These are phyloP conservation scores for Pestalotiopsis sp. DNA, from an alignment of 2,329 filamentous ascomycete genomes.

Conservation along the genomic window DNA sequence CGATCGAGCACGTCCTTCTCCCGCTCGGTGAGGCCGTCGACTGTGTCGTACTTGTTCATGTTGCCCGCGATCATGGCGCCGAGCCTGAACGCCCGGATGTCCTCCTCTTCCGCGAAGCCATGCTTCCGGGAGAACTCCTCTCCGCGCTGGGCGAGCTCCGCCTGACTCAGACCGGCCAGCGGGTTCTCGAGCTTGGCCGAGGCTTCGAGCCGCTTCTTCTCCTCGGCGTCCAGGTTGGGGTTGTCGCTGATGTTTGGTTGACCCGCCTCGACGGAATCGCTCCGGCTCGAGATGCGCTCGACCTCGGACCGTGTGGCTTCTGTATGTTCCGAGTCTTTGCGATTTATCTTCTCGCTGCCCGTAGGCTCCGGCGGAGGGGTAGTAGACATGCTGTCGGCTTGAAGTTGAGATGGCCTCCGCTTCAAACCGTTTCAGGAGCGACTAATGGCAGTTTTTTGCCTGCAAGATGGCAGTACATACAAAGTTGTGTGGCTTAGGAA, in stretches of 20 bases:
- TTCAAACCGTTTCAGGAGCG: background rate
- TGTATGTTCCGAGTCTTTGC: constrained; percentile 26
- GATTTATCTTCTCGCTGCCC: constrained; percentile 15
- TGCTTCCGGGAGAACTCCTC: constrained; percentile 59
- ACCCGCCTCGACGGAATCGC: constrained; percentile 9
- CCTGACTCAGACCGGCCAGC: constrained; percentile 37
- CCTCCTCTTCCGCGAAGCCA: constrained; percentile 54
- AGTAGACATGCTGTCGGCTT: background rate
- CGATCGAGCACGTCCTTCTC: constrained; percentile 60
- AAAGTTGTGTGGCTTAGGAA: background rate
- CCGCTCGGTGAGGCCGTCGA: constrained; percentile 55
- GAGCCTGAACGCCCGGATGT: constrained; percentile 59
- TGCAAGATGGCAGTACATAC: background rate
- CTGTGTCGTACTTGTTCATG: constrained; percentile 48
- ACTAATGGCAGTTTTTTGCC: background rate
- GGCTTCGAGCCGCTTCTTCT: constrained; percentile 33
- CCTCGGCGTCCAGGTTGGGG: constrained; percentile 23
- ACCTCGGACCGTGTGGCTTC: constrained; percentile 27
- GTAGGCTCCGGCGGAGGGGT: background rate
- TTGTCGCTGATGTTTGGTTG: constrained; percentile 2
- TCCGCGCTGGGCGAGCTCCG: constrained; percentile 56
- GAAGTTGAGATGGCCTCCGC: background rate
- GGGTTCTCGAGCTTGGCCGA: constrained; percentile 42
- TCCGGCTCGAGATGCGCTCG: constrained; percentile 21
- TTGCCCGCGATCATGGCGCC: constrained; percentile 60